phyloP scores from a whole-genome alignment of 2,329 filamentous ascomycete genomes.

The Phaeosphaeriaceae sp. region DNA sequence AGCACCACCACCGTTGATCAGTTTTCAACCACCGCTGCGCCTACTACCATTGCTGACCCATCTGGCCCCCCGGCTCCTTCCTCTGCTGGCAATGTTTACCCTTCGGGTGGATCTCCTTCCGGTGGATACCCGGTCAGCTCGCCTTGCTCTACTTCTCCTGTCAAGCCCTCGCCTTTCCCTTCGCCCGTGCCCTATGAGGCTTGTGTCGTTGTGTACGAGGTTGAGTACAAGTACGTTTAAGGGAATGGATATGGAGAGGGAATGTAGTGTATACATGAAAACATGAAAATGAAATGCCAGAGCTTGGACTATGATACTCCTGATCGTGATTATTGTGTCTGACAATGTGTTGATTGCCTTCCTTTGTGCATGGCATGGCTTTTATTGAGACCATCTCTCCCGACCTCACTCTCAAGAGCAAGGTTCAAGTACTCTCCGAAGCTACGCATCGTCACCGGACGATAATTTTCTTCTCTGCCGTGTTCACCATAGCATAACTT shows the following conservation, averaged over 20 bases:
- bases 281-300: not conserved
- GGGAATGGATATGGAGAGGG: not conserved
- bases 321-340: not conserved
- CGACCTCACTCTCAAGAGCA: too few species aligned
- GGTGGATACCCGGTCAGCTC: not conserved
- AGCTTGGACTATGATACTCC: not conserved
- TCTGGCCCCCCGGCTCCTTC: not conserved
- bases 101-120: not conserved
- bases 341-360: not conserved
- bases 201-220: slow-evolving; percentile 3
- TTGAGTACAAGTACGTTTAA: slow-evolving; percentile 1
- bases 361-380: not conserved
- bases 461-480: too few species aligned
- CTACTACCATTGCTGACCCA: not conserved
- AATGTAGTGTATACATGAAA: not conserved
- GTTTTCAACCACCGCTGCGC: too few species aligned
- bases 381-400: too few species aligned
- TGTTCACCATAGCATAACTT: too few species aligned
- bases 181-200: not conserved
- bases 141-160: slow-evolving; percentile 1
- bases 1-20: too few species aligned
- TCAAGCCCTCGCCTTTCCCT: slow-evolving; percentile 2
- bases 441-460: too few species aligned
- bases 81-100: not conserved
- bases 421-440: too few species aligned